Evolutionary conservation across 2,329 filamentous ascomycete genomes (phyloP), one percentile per base, ranked within the genome.

Genomic region (Neonectria sp.): DNA sequence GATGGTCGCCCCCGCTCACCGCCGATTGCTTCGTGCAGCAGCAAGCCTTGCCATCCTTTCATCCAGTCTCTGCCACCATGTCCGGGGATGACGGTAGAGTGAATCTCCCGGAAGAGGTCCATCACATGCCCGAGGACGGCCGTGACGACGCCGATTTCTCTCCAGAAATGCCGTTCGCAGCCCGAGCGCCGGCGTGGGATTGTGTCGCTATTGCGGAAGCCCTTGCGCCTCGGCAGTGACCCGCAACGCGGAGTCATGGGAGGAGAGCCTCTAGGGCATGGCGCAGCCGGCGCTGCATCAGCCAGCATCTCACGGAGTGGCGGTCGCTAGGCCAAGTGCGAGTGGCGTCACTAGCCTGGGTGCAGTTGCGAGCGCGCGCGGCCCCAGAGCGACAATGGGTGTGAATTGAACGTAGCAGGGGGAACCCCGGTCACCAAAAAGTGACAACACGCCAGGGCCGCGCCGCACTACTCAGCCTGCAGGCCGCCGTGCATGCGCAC

Each of bases 401-500:
- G 37, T 33, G 25, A 35, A 29, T 65, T 71, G 63, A 21, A 21
- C 21, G 21, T 70, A 70, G 60, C 70, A 74, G 71, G 73, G 73
- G 71, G 73, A 71, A 60, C 56, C 67, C 63, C 58, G 53, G 56
- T 61, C 65, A 62, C 40, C 25, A 59, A 56, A 65, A 46, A 55
- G 68, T 52, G 70, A 68, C 65, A 68, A 68, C 60, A 73, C 73
- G 63, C 60, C 68, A 75, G 67, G 58, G 60, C 72, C 67, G 67
- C 71, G 68, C 67, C 71, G 71, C 71, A 70, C 66, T 73, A 68
- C 68, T 73, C 73, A 71, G 71, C 73, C 69, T 75, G 70, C 74
- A 73, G 72, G 70, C 71, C 73, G 68, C 69, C 72, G 69, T 78
- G 75, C 76, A 78, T 78, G 71, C 68, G 72, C 74, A 65, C 68